These are phyloP conservation scores for Gamarada debralockiae DNA, from an alignment of 495 filamentous ascomycete genomes.

Conservation along the genomic window DNA sequence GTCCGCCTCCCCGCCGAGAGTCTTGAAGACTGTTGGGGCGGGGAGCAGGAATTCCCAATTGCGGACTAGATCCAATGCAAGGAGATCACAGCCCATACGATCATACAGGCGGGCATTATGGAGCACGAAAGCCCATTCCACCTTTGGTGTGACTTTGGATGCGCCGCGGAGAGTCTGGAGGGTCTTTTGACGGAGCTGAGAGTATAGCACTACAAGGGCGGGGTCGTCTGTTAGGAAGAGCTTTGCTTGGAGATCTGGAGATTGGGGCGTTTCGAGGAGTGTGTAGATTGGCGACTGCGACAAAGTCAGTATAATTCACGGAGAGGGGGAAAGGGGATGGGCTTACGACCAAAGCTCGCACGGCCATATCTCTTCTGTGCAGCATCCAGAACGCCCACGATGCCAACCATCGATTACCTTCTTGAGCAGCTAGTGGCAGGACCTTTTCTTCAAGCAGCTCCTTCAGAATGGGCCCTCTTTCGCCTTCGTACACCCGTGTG, in stretches of 20 bases:
- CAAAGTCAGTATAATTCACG: background rate
- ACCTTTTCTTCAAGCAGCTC: constrained; percentile 77
- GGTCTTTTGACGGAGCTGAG: constrained; percentile 80
- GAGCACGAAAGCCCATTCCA: constrained; percentile 87
- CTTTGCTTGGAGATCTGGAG: constrained; percentile 63
- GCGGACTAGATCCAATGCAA: constrained; percentile 79
- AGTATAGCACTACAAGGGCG: constrained; percentile 79
- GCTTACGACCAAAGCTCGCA: constrained; percentile 71
- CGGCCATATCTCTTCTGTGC: constrained; percentile 74
- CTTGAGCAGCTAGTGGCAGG: constrained; percentile 68
- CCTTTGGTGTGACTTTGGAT: constrained; percentile 70
- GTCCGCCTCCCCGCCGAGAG: constrained; percentile 38
- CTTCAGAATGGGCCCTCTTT: constrained; percentile 68
- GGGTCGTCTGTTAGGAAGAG: constrained; percentile 88
- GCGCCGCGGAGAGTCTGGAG: constrained; percentile 82
- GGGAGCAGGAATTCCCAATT: constrained; percentile 82
- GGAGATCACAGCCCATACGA: constrained; percentile 93
- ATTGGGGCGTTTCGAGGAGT: constrained; percentile 55
- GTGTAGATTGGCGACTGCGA: constrained; percentile 70
- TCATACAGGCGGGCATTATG: constrained; percentile 86
- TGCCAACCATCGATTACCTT: constrained; percentile 90
- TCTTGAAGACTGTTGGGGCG: constrained; percentile 32
- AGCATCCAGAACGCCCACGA: constrained; percentile 98
- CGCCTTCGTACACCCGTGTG: constrained; percentile 83
- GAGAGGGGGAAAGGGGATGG: background rate